Evolutionary conservation across 345 rosid species (phyloP).

Genomic region (Citrus inodora): DNA sequence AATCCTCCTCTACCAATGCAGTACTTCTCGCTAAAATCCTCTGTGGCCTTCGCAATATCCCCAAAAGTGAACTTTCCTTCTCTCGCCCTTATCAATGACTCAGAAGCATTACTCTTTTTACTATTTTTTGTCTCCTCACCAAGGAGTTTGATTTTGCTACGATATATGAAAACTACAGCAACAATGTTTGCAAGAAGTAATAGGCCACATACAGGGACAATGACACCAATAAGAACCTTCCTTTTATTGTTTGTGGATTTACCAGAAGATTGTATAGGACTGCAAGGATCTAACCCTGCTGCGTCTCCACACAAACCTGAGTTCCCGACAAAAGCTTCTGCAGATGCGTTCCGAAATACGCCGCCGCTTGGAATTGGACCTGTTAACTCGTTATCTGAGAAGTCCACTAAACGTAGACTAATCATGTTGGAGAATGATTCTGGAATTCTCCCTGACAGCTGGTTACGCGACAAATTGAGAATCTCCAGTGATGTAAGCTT

Average conservation of each 20-base stretch:
- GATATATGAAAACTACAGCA: slow-evolving; percentile 6
- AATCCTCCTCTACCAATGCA: slow-evolving; percentile 73
- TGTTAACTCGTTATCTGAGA: slow-evolving; percentile 50
- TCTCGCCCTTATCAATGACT: slow-evolving; percentile 50
- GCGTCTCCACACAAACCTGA: slow-evolving; percentile 58
- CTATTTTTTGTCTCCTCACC: slow-evolving; percentile 31
- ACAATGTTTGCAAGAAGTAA: slow-evolving; percentile 18
- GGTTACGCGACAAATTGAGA: slow-evolving; percentile 55
- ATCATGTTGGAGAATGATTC: slow-evolving; percentile 37
- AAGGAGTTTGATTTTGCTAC: slow-evolving; percentile 8
- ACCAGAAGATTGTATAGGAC: neutral
- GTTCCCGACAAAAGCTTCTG: slow-evolving; percentile 40
- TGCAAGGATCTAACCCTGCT: slow-evolving; percentile 41
- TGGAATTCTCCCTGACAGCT: slow-evolving; percentile 53
- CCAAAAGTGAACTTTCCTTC: slow-evolving; percentile 55
- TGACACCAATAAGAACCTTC: slow-evolving; percentile 35
- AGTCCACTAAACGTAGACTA: slow-evolving; percentile 46
- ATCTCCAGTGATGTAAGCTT: slow-evolving; percentile 39
- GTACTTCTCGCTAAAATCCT: slow-evolving; percentile 42
- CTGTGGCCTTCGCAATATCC: slow-evolving; percentile 54
- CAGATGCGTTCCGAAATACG: slow-evolving; percentile 40
- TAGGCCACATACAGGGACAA: slow-evolving; percentile 35
- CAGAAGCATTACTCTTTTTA: slow-evolving; percentile 2
- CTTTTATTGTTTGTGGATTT: slow-evolving; percentile 21
- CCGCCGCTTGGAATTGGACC: slow-evolving; percentile 47